phyloP scores from a whole-genome alignment of 345 rosid genomes.

The Corymbia maculata region DNA sequence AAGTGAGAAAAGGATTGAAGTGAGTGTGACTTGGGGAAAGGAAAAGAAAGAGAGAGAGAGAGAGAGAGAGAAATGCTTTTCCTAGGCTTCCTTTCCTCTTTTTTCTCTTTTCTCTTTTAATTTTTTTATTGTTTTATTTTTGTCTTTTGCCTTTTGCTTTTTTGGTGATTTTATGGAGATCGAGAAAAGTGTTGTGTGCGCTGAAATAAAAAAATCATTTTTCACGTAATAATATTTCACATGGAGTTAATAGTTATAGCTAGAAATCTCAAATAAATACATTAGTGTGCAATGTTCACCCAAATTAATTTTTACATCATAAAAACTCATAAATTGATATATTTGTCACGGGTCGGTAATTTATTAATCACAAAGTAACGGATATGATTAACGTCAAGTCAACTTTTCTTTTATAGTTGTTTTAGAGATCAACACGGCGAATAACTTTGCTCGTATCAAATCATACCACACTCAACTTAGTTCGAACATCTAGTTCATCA shows the following conservation, averaged over 20 bases:
- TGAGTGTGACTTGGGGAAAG: conserved; percentile 10
- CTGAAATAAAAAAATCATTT: background rate
- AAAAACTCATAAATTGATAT: rapidly evolving
- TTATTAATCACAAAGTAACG: no score
- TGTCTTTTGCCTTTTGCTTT: background rate
- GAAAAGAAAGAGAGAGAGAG: background rate
- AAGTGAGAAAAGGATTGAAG: conserved; percentile 18
- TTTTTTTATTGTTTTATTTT: background rate
- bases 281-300: no score
- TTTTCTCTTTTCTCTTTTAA: background rate
- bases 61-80: background rate
- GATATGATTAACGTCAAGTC: no score
- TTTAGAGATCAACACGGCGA: no score
- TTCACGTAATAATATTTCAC: background rate
- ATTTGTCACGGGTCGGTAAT: no score
- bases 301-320: no score
- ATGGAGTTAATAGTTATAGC: no score
- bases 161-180: background rate
- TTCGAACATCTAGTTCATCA: no score
- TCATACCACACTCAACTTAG: no score
- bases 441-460: no score
- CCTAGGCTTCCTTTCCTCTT: background rate
- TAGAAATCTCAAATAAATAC: no score
- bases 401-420: no score
- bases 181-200: background rate